Evolutionary conservation across 495 filamentous ascomycete genomes (phyloP).

Genomic region (Apiosordaria backusii): DNA sequence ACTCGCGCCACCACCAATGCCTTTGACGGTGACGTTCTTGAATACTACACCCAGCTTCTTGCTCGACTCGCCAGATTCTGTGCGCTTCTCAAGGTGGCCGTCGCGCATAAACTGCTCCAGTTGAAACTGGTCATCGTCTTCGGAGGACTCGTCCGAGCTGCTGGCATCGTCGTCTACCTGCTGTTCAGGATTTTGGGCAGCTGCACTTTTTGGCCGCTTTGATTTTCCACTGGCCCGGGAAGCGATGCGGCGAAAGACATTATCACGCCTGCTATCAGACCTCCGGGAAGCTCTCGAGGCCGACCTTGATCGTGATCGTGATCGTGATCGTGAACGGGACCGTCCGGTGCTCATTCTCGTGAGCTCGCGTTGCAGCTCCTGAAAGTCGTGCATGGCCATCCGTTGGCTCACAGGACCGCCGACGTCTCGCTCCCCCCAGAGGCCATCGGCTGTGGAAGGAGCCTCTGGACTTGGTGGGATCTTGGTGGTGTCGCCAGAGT

Average conservation of each 20-base stretch:
- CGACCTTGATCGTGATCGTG: neutral
- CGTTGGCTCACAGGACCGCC: conserved; percentile 60
- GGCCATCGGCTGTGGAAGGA: conserved; percentile 45
- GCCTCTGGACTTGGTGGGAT: conserved; percentile 16
- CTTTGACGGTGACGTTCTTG: conserved; percentile 74
- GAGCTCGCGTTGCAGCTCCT: conserved; percentile 64
- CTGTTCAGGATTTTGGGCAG: conserved; percentile 34
- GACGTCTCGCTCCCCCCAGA: conserved; percentile 71
- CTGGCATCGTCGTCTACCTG: conserved; percentile 36
- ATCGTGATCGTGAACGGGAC: neutral
- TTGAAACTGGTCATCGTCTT: conserved; percentile 59
- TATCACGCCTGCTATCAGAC: conserved; percentile 13
- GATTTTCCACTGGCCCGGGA: conserved; percentile 19
- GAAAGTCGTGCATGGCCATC: conserved; percentile 67
- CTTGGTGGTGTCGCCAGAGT: conserved; percentile 17
- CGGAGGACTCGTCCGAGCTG: conserved; percentile 26
- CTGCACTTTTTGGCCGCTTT: conserved; percentile 9
- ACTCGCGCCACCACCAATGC: conserved; percentile 60
- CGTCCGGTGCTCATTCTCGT: conserved; percentile 34
- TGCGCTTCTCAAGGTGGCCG: conserved; percentile 76
- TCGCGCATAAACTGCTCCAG: conserved; percentile 71
- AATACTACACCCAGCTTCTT: conserved; percentile 86
- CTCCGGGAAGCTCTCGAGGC: conserved; percentile 14
- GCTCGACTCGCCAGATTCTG: conserved; percentile 59
- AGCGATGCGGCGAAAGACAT: conserved; percentile 24